These are phyloP conservation scores for Berberis thunbergii DNA, from an alignment of 164 flowering plant species.

Conservation along the genomic window DNA sequence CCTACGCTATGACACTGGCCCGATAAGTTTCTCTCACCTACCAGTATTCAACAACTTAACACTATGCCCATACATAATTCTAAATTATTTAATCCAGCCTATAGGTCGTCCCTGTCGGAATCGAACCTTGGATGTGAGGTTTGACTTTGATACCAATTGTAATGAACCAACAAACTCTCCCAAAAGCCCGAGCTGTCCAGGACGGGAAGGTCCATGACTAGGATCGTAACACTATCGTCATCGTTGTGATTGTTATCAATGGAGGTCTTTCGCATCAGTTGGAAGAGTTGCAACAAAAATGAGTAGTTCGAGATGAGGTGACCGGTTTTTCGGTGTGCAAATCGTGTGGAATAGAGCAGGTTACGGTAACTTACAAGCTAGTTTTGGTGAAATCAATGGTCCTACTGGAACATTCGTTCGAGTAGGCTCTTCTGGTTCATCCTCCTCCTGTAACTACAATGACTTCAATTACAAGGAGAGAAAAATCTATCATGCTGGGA, in stretches of 20 bases:
- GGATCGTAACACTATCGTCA: too few relatives aligned
- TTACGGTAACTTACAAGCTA: conserved; percentile 37
- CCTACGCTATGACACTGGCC: too few relatives aligned
- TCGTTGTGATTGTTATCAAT: neutral
- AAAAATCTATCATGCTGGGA: conserved; percentile 43
- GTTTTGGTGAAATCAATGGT: conserved; percentile 34
- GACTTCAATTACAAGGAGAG: conserved; percentile 36
- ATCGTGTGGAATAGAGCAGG: conserved; percentile 44
- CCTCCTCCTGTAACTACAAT: conserved; percentile 7
- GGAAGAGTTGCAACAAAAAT: conserved; percentile 30
- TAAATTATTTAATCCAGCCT: too few relatives aligned
- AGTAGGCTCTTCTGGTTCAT: conserved; percentile 17
- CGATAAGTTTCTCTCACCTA: too few relatives aligned
- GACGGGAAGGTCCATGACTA: too few relatives aligned
- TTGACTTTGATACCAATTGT: too few relatives aligned
- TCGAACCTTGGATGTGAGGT: too few relatives aligned
- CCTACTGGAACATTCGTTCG: conserved; percentile 47
- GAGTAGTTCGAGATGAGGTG: conserved; percentile 31
- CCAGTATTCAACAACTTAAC: too few relatives aligned
- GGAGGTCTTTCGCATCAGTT: conserved; percentile 13
- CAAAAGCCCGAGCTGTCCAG: too few relatives aligned
- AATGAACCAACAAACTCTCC: too few relatives aligned
- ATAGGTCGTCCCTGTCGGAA: too few relatives aligned
- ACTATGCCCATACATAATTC: too few relatives aligned
- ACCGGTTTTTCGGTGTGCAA: conserved; percentile 37